Conservation (phyloP, 305 asterid species). For the Solanum chacoense region DNA sequence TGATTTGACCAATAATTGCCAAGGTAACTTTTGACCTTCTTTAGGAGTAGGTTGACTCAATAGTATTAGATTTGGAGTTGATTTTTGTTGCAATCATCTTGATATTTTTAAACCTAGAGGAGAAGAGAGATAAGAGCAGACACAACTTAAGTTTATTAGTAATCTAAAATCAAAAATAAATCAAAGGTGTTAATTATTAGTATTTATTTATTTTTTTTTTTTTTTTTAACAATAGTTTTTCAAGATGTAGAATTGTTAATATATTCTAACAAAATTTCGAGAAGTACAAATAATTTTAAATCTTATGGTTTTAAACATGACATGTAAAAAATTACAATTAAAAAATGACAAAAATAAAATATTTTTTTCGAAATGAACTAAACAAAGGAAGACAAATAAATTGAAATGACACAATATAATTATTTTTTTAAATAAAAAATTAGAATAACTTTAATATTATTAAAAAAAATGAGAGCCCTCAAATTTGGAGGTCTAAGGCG, state of each 20-base stretch:
- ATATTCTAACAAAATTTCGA: background rate
- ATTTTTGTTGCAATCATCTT: background rate
- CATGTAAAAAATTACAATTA: too few species aligned
- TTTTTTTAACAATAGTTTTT: background rate
- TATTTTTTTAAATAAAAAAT: too few species aligned
- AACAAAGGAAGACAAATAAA: background rate
- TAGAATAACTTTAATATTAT: too few species aligned
- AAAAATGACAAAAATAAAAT: too few species aligned
- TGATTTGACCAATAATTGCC: background rate
- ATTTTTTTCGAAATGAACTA: background rate
- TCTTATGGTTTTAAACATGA: too few species aligned
- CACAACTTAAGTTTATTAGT: background rate
- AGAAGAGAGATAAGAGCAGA: background rate
- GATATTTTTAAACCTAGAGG: background rate
- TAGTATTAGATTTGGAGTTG: background rate
- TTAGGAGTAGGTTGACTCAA: background rate
- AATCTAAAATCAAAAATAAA: too few species aligned
- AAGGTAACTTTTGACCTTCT: background rate
- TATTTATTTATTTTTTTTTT: too few species aligned
- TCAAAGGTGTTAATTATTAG: too few species aligned
- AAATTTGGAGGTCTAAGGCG: background rate
- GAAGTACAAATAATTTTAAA: too few species aligned
- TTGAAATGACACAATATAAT: background rate
- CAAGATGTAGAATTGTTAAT: background rate
- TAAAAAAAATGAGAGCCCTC: background rate